Conservation (phyloP, 805 yeast genomes). For the Lipomyces chichibuensis region DNA sequence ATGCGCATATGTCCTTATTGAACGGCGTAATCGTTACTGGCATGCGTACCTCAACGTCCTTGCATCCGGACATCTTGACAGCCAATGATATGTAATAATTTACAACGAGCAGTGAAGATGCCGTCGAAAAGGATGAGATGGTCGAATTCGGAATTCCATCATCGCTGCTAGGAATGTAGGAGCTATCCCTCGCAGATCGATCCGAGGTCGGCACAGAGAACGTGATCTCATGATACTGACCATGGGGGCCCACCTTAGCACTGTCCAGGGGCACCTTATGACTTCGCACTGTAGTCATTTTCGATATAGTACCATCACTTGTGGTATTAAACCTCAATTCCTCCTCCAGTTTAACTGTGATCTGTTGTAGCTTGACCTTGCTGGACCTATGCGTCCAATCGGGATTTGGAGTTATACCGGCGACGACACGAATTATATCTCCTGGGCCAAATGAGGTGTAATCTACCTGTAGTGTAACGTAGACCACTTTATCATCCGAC, state of each 20-base stretch:
- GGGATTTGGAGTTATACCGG: constrained; percentile 44
- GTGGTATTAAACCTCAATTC: constrained; percentile 41
- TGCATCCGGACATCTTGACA: constrained; percentile 46
- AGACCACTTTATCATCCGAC: constrained; percentile 46
- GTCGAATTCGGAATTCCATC: constrained; percentile 46
- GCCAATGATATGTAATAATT: constrained; percentile 43
- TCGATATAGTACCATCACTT: constrained; percentile 43
- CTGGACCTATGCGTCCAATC: constrained; percentile 45
- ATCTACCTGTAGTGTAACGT: constrained; percentile 43
- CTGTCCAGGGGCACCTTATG: constrained; percentile 38
- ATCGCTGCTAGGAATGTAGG: constrained; percentile 41
- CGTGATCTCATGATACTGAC: constrained; percentile 38
- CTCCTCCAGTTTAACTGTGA: constrained; percentile 46
- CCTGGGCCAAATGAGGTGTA: constrained; percentile 48
- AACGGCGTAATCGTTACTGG: constrained; percentile 46
- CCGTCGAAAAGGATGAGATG: constrained; percentile 44
- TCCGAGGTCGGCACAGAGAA: constrained; percentile 41
- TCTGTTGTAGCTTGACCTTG: constrained; percentile 45
- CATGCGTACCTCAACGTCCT: constrained; percentile 45
- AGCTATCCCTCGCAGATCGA: constrained; percentile 37
- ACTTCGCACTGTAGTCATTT: constrained; percentile 42
- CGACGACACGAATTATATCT: constrained; percentile 42
- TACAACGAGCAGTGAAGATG: constrained; percentile 44
- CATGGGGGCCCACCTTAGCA: constrained; percentile 38
- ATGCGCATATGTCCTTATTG: constrained; percentile 43